Conservation (phyloP, 495 filamentous ascomycete genomes). For the Thozetella sp. region DNA sequence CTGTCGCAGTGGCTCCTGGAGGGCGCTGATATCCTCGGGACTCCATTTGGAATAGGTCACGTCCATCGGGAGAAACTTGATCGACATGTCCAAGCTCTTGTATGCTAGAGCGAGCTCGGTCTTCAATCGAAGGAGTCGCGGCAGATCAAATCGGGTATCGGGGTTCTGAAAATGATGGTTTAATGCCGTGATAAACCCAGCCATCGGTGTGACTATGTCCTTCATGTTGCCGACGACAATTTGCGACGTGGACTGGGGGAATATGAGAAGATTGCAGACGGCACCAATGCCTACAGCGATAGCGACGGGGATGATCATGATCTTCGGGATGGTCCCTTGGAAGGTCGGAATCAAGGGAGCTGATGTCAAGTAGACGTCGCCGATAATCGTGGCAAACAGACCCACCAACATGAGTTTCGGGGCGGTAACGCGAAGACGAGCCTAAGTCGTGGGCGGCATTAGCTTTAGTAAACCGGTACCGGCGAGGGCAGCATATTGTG, state of each 20-base stretch:
- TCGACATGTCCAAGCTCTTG: background rate
- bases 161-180: background rate
- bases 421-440: background rate
- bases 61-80: background rate
- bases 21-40: background rate
- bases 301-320: background rate
- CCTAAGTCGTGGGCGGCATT: background rate
- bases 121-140: background rate
- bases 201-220: background rate
- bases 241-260: constrained; percentile 1
- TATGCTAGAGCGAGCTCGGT: background rate
- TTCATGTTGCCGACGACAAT: background rate
- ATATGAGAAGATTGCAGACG: background rate
- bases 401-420: background rate
- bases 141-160: background rate
- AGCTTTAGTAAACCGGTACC: background rate
- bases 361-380: background rate
- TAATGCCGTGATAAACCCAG: background rate
- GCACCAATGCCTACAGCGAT: background rate
- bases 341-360: background rate
- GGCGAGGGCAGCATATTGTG: too few species aligned
- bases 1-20: background rate
- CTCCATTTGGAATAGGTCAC: background rate
- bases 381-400: background rate
- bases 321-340: background rate